Evolutionary conservation across 768 basidiomycete species (phyloP).

Genomic region (Xanthoconium purpureum): DNA sequence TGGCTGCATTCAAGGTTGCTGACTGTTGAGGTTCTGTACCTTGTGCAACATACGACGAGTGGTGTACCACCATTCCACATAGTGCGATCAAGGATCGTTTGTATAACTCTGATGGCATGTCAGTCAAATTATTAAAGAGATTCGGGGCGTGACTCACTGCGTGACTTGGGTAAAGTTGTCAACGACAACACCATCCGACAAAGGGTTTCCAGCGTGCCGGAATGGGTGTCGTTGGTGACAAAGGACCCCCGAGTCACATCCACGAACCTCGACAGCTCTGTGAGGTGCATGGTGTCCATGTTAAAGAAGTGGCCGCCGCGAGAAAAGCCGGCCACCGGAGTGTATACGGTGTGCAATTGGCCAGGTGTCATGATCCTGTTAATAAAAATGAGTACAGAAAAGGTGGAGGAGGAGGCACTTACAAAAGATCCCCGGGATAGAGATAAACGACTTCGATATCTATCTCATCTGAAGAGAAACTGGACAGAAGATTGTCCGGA

Average conservation of each 20-base stretch:
- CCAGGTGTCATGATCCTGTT: slow-evolving; percentile 6
- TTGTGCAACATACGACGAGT: not conserved
- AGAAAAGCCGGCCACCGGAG: not conserved
- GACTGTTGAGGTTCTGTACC: no score
- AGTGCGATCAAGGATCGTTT: not conserved
- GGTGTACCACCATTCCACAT: not conserved
- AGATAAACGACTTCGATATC: no score
- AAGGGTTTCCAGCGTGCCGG: not conserved
- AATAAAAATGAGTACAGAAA: no score
- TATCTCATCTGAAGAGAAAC: no score
- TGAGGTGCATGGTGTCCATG: slow-evolving; percentile 6
- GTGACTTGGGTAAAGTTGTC: not conserved
- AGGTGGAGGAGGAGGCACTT: no score
- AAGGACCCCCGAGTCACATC: not conserved
- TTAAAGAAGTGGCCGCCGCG: slow-evolving; percentile 6
- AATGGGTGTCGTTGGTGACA: not conserved
- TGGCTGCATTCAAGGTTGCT: no score
- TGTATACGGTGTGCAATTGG: slow-evolving; percentile 1
- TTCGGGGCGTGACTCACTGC: not conserved
- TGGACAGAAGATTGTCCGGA: no score
- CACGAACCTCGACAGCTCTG: not conserved
- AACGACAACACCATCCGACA: not conserved
- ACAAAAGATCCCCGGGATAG: no score
- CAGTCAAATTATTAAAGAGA: not conserved
- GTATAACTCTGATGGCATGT: not conserved